Evolutionary conservation across 169 alveolate genomes (phyloP).

Genomic region (Cryptosporidium baileyi): DNA sequence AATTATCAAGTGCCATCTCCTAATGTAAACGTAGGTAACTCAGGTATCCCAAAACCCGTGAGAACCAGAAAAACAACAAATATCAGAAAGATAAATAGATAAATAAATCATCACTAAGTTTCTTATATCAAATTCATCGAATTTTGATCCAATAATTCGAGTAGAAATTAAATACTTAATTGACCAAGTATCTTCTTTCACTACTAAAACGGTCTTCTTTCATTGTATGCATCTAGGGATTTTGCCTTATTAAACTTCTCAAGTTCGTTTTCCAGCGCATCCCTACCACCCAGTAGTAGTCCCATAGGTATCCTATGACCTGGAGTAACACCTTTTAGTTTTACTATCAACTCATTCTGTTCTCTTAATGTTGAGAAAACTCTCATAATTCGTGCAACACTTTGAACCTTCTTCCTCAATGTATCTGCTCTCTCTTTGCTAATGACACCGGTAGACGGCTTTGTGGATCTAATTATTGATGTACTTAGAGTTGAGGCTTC

Average conservation of each 20-base stretch:
- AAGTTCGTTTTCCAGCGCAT: slow-evolving; percentile 85
- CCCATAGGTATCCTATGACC: slow-evolving; percentile 95
- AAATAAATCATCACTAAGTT: not conserved
- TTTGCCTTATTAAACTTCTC: slow-evolving; percentile 81
- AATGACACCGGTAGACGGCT: slow-evolving; percentile 51
- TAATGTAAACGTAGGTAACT: not conserved
- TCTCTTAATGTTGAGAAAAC: slow-evolving; percentile 84
- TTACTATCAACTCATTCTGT: slow-evolving; percentile 87
- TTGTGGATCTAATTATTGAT: slow-evolving; percentile 5
- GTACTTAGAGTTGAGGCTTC: slow-evolving; percentile 15
- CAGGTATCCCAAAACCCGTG: slow-evolving; percentile 35
- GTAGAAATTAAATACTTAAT: not conserved
- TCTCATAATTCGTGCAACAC: slow-evolving; percentile 81
- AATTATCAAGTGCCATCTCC: no score
- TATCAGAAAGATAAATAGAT: not conserved
- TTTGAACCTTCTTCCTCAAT: slow-evolving; percentile 85
- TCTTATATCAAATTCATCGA: no score
- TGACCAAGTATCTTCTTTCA: not conserved
- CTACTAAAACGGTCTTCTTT: slow-evolving; percentile 78
- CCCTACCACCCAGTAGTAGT: slow-evolving; percentile 86
- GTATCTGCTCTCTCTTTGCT: slow-evolving; percentile 82
- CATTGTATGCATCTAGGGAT: slow-evolving; percentile 82
- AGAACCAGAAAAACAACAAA: not conserved
- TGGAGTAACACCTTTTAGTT: slow-evolving; percentile 92
- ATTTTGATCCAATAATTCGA: not conserved